Evolutionary conservation across 163 green algal species (phyloP).

Genomic region (Chlamydomonas reinhardtii): DNA sequence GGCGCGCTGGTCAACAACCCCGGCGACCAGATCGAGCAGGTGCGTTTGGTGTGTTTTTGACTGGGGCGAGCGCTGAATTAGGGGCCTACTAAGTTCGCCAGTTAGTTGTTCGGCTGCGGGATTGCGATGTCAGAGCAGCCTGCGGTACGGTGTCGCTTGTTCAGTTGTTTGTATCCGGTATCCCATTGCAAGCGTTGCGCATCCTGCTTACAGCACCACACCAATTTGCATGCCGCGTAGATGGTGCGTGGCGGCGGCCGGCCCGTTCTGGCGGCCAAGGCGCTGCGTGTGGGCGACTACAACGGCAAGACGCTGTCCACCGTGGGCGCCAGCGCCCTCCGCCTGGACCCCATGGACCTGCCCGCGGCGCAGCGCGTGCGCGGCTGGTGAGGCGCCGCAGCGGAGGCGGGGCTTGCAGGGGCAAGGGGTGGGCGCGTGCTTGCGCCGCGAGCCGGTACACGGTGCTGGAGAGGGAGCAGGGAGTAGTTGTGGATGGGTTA

Average conservation of each 20-base stretch:
- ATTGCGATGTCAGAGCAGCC: too few relatives aligned
- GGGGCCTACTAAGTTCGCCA: too few relatives aligned
- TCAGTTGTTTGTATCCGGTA: too few relatives aligned
- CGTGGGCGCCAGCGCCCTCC: conserved; percentile 75
- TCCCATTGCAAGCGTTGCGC: too few relatives aligned
- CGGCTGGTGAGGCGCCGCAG: conserved; percentile 80
- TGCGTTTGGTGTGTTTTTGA: conserved; percentile 38
- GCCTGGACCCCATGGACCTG: conserved; percentile 84
- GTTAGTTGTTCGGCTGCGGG: too few relatives aligned
- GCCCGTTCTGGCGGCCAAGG: conserved; percentile 87
- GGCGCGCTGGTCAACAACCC: conserved; percentile 73
- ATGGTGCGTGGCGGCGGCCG: conserved; percentile 28
- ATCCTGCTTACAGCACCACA: too few relatives aligned
- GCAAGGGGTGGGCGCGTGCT: background rate
- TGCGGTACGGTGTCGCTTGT: too few relatives aligned
- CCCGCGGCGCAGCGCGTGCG: conserved; percentile 78
- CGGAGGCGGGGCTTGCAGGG: too few relatives aligned
- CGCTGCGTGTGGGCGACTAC: conserved; percentile 92
- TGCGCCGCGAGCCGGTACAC: too few relatives aligned
- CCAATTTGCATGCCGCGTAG: too few relatives aligned
- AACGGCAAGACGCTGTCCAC: conserved; percentile 93
- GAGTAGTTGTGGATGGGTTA: too few relatives aligned
- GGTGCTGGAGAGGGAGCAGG: background rate
- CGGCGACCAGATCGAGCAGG: conserved; percentile 78
- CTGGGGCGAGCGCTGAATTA: too few relatives aligned